phyloP scores from a whole-genome alignment of 2,329 filamentous ascomycete genomes.

The Cytospora paraplurivora region DNA sequence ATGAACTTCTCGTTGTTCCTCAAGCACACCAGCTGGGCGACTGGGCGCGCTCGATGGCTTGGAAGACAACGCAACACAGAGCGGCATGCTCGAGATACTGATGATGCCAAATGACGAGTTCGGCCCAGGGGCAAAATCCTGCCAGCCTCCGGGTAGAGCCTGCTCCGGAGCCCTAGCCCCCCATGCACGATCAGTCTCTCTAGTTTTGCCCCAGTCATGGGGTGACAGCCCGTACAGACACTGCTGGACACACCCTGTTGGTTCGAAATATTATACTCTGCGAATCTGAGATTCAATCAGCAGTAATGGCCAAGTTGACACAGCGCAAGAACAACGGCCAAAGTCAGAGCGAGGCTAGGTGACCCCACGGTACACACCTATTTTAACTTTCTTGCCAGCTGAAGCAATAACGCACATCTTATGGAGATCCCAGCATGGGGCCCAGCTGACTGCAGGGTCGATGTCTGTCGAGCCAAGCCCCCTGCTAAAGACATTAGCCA shows the following conservation, averaged over 20 bases:
- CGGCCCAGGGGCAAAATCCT: background rate
- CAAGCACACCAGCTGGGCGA: background rate
- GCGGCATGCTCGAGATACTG: background rate
- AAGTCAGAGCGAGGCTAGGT: background rate
- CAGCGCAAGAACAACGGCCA: background rate
- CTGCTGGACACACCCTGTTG: background rate
- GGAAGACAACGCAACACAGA: background rate
- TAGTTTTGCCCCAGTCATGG: slow-evolving; percentile 5
- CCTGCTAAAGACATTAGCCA: background rate
- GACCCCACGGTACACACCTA: background rate
- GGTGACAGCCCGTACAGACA: slow-evolving; percentile 6
- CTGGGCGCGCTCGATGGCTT: background rate
- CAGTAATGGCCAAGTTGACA: background rate
- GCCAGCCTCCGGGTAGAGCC: slow-evolving; percentile 2
- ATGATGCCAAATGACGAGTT: background rate
- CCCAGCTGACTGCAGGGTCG: background rate
- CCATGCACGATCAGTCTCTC: slow-evolving; percentile 7
- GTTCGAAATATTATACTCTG: background rate
- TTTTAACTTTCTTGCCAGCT: background rate
- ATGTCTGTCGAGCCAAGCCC: background rate
- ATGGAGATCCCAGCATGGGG: background rate
- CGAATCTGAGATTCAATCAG: background rate
- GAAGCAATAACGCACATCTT: background rate
- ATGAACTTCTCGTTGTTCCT: background rate
- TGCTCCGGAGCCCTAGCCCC: slow-evolving; percentile 11